Conservation (phyloP, 495 filamentous ascomycete genomes). For the Xylaria flabelliformis region DNA sequence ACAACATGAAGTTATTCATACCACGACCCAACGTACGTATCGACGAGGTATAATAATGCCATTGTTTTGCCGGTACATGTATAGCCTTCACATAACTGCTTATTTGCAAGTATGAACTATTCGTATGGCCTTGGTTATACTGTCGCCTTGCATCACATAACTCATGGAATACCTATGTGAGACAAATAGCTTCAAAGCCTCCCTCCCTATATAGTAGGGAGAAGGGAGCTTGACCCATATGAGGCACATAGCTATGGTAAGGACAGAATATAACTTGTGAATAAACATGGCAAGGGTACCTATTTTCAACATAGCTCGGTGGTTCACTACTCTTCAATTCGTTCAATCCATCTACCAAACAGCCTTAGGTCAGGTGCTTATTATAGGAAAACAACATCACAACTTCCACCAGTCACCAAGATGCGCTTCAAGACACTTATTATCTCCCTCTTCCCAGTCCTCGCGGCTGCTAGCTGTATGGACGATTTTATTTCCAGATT, state of each 20-base stretch:
- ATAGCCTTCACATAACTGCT: background rate
- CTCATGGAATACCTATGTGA: background rate
- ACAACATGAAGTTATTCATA: too few relatives aligned
- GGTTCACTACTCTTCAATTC: background rate
- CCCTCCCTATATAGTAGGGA: background rate
- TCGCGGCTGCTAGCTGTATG: conserved; percentile 28
- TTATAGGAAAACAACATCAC: background rate
- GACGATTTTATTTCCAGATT: conserved; percentile 33
- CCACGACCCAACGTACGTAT: background rate
- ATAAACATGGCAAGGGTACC: background rate
- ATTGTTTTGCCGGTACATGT: background rate
- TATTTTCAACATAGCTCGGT: background rate
- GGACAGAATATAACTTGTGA: background rate
- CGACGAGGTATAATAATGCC: background rate
- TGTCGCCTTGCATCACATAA: conserved; percentile 14
- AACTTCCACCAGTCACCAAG: background rate
- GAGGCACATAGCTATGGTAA: background rate
- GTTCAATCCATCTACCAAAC: background rate
- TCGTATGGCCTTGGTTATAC: background rate
- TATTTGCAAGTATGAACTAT: background rate
- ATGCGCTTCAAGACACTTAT: conserved; percentile 38
- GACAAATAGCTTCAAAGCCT: background rate
- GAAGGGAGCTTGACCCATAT: background rate
- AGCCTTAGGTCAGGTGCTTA: background rate
- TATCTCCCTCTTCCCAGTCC: conserved; percentile 31